phyloP scores from a whole-genome alignment of 2,329 filamentous ascomycete genomes.

The Sclerotinia subarctica region DNA sequence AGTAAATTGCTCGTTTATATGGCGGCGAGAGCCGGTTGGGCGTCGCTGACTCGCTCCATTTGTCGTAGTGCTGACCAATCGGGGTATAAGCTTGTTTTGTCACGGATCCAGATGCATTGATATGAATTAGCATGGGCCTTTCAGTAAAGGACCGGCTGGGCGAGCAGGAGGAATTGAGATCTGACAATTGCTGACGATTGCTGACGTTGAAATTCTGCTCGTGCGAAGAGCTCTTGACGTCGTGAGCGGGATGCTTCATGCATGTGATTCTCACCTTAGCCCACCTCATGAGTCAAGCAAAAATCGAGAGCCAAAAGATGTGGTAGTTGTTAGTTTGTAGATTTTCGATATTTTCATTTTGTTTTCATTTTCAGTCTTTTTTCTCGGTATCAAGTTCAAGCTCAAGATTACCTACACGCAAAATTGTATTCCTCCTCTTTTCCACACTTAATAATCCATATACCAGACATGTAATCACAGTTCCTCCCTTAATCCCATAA shows the following conservation, averaged over 20 bases:
- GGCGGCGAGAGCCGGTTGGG: conserved; percentile 5
- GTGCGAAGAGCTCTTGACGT: neutral
- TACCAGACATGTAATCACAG: conserved; percentile 10
- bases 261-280: neutral
- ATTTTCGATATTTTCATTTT: conserved; percentile 4
- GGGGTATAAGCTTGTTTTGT: neutral
- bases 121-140: neutral
- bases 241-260: neutral
- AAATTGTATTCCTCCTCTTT: neutral
- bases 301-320: neutral
- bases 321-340: neutral
- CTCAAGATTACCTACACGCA: conserved; percentile 16
- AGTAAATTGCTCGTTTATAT: neutral
- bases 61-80: conserved; percentile 9
- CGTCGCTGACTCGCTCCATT: neutral
- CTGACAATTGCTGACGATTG: neutral
- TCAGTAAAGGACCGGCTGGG: neutral
- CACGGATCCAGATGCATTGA: neutral
- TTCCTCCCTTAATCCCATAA: neutral
- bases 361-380: neutral
- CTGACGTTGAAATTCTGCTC: neutral
- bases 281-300: neutral
- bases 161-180: conserved; percentile 3
- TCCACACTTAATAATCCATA: conserved; percentile 1
- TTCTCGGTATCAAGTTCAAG: conserved; percentile 12